phyloP scores from a whole-genome alignment of 2,329 filamentous ascomycete species.

The Sporothrix pseudoabietina region DNA sequence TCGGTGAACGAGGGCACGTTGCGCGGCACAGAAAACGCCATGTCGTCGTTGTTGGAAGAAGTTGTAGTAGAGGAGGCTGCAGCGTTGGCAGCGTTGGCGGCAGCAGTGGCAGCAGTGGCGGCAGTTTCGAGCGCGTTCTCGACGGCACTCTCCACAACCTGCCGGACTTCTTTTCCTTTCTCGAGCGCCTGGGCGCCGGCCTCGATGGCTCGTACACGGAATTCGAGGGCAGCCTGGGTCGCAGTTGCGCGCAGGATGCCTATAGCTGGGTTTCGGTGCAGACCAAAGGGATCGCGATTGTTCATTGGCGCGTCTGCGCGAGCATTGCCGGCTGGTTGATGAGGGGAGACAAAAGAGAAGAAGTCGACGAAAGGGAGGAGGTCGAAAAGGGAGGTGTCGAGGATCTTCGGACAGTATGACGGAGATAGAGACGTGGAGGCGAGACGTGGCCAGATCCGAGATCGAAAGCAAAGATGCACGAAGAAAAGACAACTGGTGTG shows the following conservation, averaged over 20 bases:
- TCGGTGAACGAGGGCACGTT: constrained; percentile 70
- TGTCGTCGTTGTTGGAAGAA: constrained; percentile 44
- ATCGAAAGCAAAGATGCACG: neutral
- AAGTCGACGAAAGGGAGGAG: neutral
- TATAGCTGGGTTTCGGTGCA: constrained; percentile 43
- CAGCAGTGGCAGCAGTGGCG: neutral
- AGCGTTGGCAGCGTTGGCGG: constrained; percentile 29
- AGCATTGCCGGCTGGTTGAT: constrained; percentile 24
- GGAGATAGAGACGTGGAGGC: neutral
- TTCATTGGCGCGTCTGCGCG: constrained; percentile 41
- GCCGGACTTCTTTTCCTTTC: constrained; percentile 43
- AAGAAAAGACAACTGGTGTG: neutral
- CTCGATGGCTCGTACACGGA: constrained; percentile 54
- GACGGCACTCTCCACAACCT: constrained; percentile 37
- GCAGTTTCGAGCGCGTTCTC: constrained; percentile 33
- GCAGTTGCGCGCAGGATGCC: constrained; percentile 55
- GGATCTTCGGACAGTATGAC: neutral
- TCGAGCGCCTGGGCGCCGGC: constrained; percentile 53
- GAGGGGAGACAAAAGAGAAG: neutral
- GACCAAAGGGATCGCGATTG: constrained; percentile 49
- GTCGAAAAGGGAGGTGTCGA: neutral
- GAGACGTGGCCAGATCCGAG: neutral
- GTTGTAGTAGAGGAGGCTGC: neutral
- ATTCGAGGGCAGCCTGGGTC: constrained; percentile 48
- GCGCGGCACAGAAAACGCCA: constrained; percentile 68